Conservation (phyloP, 345 rosid genomes). For the Punica granatum region DNA sequence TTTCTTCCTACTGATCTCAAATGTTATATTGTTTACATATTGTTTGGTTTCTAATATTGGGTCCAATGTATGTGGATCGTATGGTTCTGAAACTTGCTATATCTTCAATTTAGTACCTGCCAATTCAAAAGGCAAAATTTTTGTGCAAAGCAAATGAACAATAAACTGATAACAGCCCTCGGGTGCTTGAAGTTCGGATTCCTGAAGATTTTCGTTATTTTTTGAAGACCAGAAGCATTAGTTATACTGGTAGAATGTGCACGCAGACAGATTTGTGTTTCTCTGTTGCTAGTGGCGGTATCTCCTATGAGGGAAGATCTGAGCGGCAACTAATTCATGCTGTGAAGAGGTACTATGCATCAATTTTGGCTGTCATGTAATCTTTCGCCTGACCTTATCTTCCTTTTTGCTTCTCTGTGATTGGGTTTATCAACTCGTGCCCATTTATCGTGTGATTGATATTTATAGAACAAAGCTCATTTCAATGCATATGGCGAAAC, state of each 20-base stretch:
- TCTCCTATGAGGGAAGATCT: background rate
- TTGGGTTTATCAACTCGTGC: background rate
- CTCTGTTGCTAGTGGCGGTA: background rate
- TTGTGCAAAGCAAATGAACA: background rate
- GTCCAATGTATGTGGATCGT: no score
- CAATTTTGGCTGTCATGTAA: background rate
- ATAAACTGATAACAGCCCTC: background rate
- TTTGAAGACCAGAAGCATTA: background rate
- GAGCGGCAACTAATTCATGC: background rate
- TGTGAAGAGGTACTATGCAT: background rate
- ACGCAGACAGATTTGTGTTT: background rate
- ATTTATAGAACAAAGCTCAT: background rate
- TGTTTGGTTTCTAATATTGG: background rate
- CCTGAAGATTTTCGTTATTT: background rate
- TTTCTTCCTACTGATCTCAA: background rate
- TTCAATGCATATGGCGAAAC: background rate
- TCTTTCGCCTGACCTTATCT: background rate
- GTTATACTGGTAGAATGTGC: background rate
- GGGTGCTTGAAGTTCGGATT: background rate
- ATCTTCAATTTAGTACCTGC: background rate
- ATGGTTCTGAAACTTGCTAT: background rate
- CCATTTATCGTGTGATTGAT: background rate
- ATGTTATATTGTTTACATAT: background rate
- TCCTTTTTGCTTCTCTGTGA: background rate
- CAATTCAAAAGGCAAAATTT: background rate